Evolutionary conservation across 75 land plant species (phyloP).

Genomic region (Ceratopteris richardii): DNA sequence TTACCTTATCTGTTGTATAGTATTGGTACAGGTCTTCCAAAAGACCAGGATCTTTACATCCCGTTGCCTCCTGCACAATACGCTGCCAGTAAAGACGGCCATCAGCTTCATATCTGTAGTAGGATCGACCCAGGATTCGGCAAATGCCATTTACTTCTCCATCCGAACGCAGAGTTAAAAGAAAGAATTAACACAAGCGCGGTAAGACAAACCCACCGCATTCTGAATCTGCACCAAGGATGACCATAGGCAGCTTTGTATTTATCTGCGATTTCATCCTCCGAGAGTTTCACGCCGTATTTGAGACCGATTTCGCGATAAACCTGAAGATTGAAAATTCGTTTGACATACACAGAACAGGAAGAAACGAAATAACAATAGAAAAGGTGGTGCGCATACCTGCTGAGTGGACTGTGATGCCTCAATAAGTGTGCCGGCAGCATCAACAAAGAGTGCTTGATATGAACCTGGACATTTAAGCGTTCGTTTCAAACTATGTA

Average conservation of each 20-base stretch:
- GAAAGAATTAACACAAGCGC: not conserved
- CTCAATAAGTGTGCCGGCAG: slow-evolving; percentile 73
- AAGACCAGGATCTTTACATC: slow-evolving; percentile 6
- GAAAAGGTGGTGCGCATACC: slow-evolving; percentile 20
- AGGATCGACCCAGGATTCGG: not conserved
- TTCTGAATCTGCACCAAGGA: slow-evolving; percentile 13
- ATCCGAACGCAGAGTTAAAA: not conserved
- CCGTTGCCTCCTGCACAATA: slow-evolving; percentile 15
- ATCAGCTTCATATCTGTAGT: slow-evolving; percentile 12
- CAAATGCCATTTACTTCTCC: too few relatives aligned
- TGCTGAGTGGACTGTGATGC: slow-evolving; percentile 85
- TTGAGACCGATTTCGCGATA: slow-evolving; percentile 15
- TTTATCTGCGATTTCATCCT: slow-evolving; percentile 13
- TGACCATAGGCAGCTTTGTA: slow-evolving; percentile 16
- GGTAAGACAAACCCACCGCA: slow-evolving; percentile 7
- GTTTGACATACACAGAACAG: too few relatives aligned
- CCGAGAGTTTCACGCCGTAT: slow-evolving; percentile 13
- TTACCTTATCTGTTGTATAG: slow-evolving; percentile 13
- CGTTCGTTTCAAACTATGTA: not conserved
- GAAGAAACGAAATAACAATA: too few relatives aligned
- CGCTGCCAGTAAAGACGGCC: slow-evolving; percentile 13
- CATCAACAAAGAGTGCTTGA: slow-evolving; percentile 75
- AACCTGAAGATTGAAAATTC: not conserved
- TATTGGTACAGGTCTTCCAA: slow-evolving; percentile 18
- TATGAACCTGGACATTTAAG: slow-evolving; percentile 18